Percentiles rank a stretch among this genome's conserved stretches.
Evolutionary conservation across 768 basidiomycete genomes (phyloP).

Genomic region (Tricholoma saponaceum): DNA sequence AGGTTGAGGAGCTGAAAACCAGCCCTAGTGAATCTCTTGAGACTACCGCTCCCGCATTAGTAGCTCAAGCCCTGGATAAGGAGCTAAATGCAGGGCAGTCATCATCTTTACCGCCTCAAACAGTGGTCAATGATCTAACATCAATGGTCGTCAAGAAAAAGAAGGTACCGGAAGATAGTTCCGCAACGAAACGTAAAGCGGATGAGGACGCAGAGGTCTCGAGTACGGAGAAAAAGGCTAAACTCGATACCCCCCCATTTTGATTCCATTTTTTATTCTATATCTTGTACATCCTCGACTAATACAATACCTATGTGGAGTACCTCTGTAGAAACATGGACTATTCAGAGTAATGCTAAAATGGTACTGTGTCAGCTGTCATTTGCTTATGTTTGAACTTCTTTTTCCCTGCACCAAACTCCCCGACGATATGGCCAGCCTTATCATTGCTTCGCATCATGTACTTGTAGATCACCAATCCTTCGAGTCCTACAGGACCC

Average conservation of each 20-base stretch:
- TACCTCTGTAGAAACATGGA: not conserved
- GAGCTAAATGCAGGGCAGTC: conserved; percentile 51
- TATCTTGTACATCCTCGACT: not conserved
- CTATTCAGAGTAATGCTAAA: conserved; percentile 23
- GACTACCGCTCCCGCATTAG: conserved; percentile 65
- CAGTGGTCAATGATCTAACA: conserved; percentile 76
- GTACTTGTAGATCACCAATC: conserved; percentile 95
- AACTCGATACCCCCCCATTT: conserved; percentile 39
- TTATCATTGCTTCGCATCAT: conserved; percentile 73
- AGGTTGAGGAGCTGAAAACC: conserved; percentile 91
- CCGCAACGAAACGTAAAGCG: conserved; percentile 63
- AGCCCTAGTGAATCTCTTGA: conserved; percentile 57
- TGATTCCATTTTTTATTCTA: conserved; percentile 6
- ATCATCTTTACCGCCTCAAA: conserved; percentile 28
- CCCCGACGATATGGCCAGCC: conserved; percentile 80
- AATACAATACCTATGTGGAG: not conserved
- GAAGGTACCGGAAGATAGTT: conserved; percentile 40
- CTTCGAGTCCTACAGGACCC: conserved; percentile 93
- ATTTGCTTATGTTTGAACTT: conserved; percentile 64
- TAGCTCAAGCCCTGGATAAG: conserved; percentile 64
- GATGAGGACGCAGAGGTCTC: conserved; percentile 49
- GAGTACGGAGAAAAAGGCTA: conserved; percentile 61
- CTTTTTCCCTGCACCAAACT: conserved; percentile 78
- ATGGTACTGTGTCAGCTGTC: conserved; percentile 40
- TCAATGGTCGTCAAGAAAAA: conserved; percentile 89